Evolutionary conservation across 225 moss, liverwort and hornwort species (phyloP), one percentile per base, ranked within the genome.

Genomic region (Anthoceros angustus): DNA sequence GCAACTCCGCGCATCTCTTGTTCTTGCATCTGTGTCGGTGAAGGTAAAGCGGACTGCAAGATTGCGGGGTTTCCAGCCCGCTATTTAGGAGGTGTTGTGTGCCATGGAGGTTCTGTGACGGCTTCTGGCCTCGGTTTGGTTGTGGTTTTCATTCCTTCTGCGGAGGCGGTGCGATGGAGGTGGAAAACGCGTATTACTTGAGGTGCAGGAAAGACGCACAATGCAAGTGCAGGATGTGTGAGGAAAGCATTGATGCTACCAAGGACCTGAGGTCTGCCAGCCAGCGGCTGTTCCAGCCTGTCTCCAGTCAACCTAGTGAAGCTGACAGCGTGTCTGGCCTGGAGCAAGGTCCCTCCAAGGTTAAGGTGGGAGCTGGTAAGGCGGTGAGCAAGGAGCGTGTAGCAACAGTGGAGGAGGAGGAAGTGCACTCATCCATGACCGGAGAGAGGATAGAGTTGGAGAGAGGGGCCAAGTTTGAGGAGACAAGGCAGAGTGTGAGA

Each of bases 151-250:
- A 32, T 32, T 32, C 2, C 32, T 32, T 32, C 32, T 32, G 32
- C 32, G 32, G 42, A 5, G 63, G 62, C 2, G 25, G 39, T 18
- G 25, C 12, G 42, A 75, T 75, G 75, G 75, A 75, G 64, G 73
- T 45, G 14, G 39, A 23, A 40, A 66, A 61, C 43, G 42, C 25
- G 26, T 67, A 65, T 25, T 65, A 67, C 46, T 23, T 66, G 18
- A 62, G 64, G 67, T 78, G 78, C 69, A 71, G 78, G 71, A 78
- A 78, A 63, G 74, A 78, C 63, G 72, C 69, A 68, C 78, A 78
- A 43, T 78, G 78, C 39, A 74, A 70, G 32, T 78, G 78, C 66
- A 43, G 73, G 9, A 78, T 72, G 78, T 78, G 78, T 42, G 63
- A 74, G 0, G 78, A 74, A 41, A 78, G 78, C 60, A 74, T 78